These are phyloP conservation scores for Lasiosphaeria ovina DNA, from an alignment of 495 filamentous ascomycete genomes.

Conservation along the genomic window DNA sequence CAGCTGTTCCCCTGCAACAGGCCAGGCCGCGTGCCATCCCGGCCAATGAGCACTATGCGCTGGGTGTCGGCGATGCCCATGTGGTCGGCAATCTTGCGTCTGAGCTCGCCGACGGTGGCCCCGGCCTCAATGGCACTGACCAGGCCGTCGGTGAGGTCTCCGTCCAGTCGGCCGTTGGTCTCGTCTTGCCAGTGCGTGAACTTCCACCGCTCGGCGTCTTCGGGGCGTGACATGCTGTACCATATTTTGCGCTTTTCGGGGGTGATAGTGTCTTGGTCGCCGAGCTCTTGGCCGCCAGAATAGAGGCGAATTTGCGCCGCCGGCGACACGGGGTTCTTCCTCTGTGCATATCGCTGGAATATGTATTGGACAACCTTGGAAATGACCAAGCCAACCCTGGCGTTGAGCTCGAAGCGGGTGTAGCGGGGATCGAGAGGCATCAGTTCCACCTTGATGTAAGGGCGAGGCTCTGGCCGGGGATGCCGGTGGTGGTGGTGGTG, in stretches of 20 bases:
- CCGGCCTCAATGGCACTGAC: constrained; percentile 22
- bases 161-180: constrained; percentile 14
- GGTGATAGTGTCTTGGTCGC: constrained; percentile 1
- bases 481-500: constrained; percentile 6
- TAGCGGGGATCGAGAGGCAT: constrained; percentile 16
- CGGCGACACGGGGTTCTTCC: constrained; percentile 2
- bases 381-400: constrained; percentile 2
- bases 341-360: constrained; percentile 12
- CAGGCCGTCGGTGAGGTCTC: constrained; percentile 12
- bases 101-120: constrained; percentile 23
- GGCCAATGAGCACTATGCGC: constrained; percentile 29
- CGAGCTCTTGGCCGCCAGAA: constrained; percentile 12
- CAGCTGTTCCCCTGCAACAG: constrained; percentile 34
- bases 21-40: constrained; percentile 31
- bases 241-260: constrained; percentile 10
- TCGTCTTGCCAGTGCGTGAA: constrained; percentile 24
- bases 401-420: constrained; percentile 1
- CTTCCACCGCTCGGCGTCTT: constrained; percentile 19
- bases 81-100: constrained; percentile 17
- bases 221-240: constrained; percentile 20
- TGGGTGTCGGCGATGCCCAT: constrained; percentile 22
- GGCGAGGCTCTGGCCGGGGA: background rate
- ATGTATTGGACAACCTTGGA: constrained; percentile 13
- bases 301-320: constrained; percentile 14
- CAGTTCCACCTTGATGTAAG: constrained; percentile 17